These are phyloP conservation scores for Magnaporthiopsis incrustans DNA, from an alignment of 2,329 filamentous ascomycete species.

Conservation along the genomic window DNA sequence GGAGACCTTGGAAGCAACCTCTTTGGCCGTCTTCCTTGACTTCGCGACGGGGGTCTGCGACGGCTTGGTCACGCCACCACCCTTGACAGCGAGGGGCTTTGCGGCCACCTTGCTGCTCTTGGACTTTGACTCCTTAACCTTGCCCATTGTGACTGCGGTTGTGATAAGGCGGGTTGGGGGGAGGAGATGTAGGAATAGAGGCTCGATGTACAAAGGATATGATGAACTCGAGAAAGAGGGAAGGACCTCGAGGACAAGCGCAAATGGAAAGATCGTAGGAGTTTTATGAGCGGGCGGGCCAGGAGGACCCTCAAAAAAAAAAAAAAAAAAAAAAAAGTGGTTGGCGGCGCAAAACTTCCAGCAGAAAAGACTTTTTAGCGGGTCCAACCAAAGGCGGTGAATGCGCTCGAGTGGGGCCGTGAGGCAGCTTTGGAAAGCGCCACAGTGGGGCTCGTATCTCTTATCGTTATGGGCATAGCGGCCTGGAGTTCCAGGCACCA, in stretches of 20 bases:
- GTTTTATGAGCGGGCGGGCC: background rate
- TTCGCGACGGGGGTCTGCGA: conserved; percentile 57
- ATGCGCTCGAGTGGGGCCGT: background rate
- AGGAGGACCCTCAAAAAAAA: conserved; percentile 1
- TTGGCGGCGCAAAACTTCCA: conserved; percentile 15
- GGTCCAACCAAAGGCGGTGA: conserved; percentile 20
- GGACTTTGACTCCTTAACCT: conserved; percentile 55
- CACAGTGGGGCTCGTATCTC: background rate
- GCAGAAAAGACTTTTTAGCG: conserved; percentile 17
- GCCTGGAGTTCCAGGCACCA: background rate
- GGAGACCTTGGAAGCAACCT: conserved; percentile 44
- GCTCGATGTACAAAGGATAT: background rate
- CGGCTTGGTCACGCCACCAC: conserved; percentile 59
- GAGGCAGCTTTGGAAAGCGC: background rate
- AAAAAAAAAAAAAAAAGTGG: conserved; percentile 12
- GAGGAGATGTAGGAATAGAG: conserved; percentile 13
- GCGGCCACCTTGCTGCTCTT: conserved; percentile 39
- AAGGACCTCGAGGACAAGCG: background rate
- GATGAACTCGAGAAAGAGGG: background rate
- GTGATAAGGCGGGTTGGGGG: conserved; percentile 6
- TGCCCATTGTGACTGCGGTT: conserved; percentile 47
- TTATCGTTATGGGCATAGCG: background rate
- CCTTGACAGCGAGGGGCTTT: conserved; percentile 50
- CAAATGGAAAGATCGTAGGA: background rate
- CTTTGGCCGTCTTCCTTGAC: conserved; percentile 60